Conservation (phyloP, 1,284 basidiomycete genomes). For the Wolfiporia cocos region DNA sequence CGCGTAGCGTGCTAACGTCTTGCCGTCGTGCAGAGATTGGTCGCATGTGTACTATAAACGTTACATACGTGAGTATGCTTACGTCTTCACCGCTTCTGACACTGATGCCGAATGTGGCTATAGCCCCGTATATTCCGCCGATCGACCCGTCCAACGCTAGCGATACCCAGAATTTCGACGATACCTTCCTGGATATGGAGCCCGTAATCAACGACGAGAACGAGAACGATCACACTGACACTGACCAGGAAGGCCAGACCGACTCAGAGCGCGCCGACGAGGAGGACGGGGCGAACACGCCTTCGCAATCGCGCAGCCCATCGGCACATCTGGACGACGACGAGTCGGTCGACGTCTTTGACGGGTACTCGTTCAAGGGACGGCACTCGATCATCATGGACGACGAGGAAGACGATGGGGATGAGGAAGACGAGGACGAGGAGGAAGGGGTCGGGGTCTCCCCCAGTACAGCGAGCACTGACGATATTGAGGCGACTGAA, state of each 20-base stretch:
- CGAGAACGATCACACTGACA: constrained; percentile 37
- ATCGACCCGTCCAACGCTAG: constrained; percentile 90
- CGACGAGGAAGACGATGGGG: constrained; percentile 59
- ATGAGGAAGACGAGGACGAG: constrained; percentile 32
- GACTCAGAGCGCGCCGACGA: constrained; percentile 69
- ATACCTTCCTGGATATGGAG: constrained; percentile 93
- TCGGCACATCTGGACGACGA: constrained; percentile 49
- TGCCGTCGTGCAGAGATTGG: constrained; percentile 63
- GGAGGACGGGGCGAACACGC: constrained; percentile 63
- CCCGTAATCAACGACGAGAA: constrained; percentile 76
- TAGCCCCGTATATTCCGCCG: constrained; percentile 95
- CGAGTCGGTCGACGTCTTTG: constrained; percentile 68
- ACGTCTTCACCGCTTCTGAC: constrained; percentile 2
- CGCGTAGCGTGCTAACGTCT: too few species aligned
- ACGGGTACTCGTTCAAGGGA: constrained; percentile 87
- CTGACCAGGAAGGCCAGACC: constrained; percentile 38
- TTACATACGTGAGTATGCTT: constrained; percentile 65
- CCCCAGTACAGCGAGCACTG: constrained; percentile 17
- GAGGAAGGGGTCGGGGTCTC: constrained; percentile 18
- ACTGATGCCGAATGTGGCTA: constrained; percentile 5
- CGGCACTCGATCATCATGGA: constrained; percentile 73
- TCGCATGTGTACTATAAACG: constrained; percentile 91
- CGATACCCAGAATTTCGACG: constrained; percentile 98
- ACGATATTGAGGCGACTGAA: constrained; percentile 19
- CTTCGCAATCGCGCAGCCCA: constrained; percentile 67